These are phyloP conservation scores for Chlamydomonas sphaeroides DNA, from an alignment of 139 green algal genomes.

Conservation along the genomic window DNA sequence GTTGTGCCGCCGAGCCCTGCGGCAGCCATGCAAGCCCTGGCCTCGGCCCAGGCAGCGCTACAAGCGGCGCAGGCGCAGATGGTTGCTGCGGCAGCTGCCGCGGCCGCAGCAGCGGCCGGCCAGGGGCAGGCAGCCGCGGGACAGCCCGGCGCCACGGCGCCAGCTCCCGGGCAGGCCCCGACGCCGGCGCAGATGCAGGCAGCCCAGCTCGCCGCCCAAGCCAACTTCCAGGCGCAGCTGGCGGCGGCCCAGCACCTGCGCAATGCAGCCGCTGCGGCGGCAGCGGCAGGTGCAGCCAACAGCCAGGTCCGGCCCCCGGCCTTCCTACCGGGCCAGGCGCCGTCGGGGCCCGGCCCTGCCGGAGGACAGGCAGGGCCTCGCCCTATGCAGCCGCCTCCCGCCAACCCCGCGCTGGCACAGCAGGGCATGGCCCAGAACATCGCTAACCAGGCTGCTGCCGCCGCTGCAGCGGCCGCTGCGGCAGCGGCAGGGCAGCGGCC, in stretches of 20 bases:
- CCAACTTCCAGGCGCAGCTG: conserved; percentile 28
- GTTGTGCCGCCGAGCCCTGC: neutral
- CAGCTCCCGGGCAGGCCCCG: neutral
- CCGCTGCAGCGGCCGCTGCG: conserved; percentile 11
- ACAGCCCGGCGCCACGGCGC: too few species aligned
- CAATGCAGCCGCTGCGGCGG: neutral
- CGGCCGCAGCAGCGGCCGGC: conserved; percentile 10
- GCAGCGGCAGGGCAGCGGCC: too few species aligned
- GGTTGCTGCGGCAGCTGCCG: conserved; percentile 8
- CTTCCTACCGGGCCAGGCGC: too few species aligned
- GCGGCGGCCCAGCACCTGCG: conserved; percentile 2
- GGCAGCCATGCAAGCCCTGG: conserved; percentile 31
- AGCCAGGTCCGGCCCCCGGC: too few species aligned
- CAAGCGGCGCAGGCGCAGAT: conserved; percentile 37
- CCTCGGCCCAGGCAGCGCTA: conserved; percentile 12
- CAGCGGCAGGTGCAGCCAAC: neutral
- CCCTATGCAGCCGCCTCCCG: neutral
- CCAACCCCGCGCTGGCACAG: neutral
- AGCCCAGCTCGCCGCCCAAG: conserved; percentile 8
- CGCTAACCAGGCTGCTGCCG: conserved; percentile 18
- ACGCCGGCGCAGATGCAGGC: conserved; percentile 25
- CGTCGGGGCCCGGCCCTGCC: too few species aligned
- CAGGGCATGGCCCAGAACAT: conserved; percentile 6
- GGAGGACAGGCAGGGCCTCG: too few species aligned
- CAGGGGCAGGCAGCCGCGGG: conserved; percentile 8